Evolutionary conservation across 2,329 filamentous ascomycete species (phyloP), one percentile per base, ranked within the genome.

Genomic region (Myriangium duriaei): DNA sequence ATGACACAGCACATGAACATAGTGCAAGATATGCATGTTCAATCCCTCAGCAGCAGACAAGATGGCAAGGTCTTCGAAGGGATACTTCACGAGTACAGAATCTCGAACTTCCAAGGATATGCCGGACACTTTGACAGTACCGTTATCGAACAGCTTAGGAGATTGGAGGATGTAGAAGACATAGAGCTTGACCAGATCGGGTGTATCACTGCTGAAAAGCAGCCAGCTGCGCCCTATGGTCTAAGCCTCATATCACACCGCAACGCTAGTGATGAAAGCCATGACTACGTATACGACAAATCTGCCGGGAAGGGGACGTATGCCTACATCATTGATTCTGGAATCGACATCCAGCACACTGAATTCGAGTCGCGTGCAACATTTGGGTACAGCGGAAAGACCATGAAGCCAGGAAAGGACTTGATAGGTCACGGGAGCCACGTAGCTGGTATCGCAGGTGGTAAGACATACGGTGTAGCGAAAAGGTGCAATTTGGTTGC

Each of bases 401-500:
- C 42, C 10, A 34, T 32, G 13, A 40, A 56, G 49, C 34, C 40
- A 10, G 50, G 56, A 39, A 55, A 51, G 14, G 61, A 64, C 41
- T 62, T 69, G 46, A 72, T 76, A 48, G 75, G 75, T 9, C 76
- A 79, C 55, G 76, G 76, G 28, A 74, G 65, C 39, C 76, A 79
- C 59, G 72, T 76, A 16, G 67, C 73, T 7, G 76, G 73, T 15
- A 79, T 73, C 11, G 69, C 77, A 30, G 76, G 63, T 14, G 72
- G 73, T 21, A 62, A 59, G 37, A 76, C 69, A 2, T 78, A 72
- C 41, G 76, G 76, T 45, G 72, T 79, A 4, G 71, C 74, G 48
- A 76, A 76, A 60, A 67, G 67, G 37, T 67, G 65, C 40, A 57
- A 60, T 39, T 56, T 76, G 31, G 55, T 75, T 36, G 71, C 65